Conservation (phyloP, 2,329 filamentous ascomycete species). For the Ophiostoma himal-ulmi region DNA sequence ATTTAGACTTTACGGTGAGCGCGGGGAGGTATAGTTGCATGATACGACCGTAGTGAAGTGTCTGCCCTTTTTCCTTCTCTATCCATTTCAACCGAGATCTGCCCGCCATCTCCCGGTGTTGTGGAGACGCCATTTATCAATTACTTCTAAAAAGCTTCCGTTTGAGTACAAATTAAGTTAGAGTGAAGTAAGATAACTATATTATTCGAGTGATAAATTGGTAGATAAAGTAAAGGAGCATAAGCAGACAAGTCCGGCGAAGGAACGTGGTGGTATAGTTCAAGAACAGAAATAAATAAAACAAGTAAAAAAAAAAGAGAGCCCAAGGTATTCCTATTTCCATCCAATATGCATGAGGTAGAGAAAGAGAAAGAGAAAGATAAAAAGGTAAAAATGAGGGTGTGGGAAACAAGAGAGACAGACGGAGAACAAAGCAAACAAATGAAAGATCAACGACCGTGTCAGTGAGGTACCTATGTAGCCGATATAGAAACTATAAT, state of each 20-base stretch:
- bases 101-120: no score
- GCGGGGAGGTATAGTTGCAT: no score
- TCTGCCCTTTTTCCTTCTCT: no score
- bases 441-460: not conserved
- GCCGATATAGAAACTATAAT: slow-evolving; percentile 7
- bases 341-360: slow-evolving; percentile 16
- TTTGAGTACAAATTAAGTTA: not conserved
- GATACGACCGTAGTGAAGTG: no score
- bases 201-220: not conserved
- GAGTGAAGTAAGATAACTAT: not conserved
- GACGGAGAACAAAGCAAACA: slow-evolving; percentile 26
- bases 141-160: no score
- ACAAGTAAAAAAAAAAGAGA: slow-evolving; percentile 11
- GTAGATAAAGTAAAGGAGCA: not conserved
- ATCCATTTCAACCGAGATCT: no score
- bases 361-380: slow-evolving; percentile 22
- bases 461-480: slow-evolving; percentile 1
- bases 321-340: not conserved
- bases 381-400: slow-evolving; percentile 23
- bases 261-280: slow-evolving; percentile 11
- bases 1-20: no score
- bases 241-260: not conserved
- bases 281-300: not conserved
- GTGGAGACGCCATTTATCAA: no score
- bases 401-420: slow-evolving; percentile 26